Conservation (phyloP, 345 rosid species). For the Salix viminalis region DNA sequence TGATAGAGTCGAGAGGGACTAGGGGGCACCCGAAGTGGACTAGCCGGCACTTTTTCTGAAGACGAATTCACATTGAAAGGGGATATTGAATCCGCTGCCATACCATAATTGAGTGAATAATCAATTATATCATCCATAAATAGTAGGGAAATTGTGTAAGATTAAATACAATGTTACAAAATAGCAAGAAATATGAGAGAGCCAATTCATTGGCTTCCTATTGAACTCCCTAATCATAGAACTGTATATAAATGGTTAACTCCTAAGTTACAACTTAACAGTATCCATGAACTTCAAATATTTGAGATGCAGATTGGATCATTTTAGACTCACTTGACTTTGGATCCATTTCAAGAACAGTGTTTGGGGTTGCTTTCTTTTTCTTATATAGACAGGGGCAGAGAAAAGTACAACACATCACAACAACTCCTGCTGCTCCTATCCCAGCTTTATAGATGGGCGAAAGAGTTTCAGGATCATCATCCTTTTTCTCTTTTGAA, state of each 20-base stretch:
- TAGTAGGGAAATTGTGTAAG: background rate
- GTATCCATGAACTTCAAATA: background rate
- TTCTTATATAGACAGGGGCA: slow-evolving; percentile 59
- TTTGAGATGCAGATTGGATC: slow-evolving; percentile 1
- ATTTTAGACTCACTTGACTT: slow-evolving; percentile 54
- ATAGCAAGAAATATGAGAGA: background rate
- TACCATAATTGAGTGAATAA: slow-evolving; percentile 12
- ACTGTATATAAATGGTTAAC: background rate
- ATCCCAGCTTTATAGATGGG: slow-evolving; percentile 35
- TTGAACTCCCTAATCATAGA: slow-evolving; percentile 1
- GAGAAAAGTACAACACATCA: slow-evolving; percentile 46
- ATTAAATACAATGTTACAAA: background rate
- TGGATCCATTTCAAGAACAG: slow-evolving; percentile 52
- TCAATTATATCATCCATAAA: slow-evolving; percentile 1
- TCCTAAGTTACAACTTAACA: background rate
- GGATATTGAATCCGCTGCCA: slow-evolving; percentile 58
- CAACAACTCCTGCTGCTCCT: slow-evolving; percentile 49
- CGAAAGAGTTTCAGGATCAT: slow-evolving; percentile 2
- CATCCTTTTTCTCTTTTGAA: slow-evolving; percentile 7
- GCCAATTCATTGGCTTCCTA: background rate
- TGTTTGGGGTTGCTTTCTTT: slow-evolving; percentile 52
- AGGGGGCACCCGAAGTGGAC: slow-evolving; percentile 73
- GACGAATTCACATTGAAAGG: slow-evolving; percentile 46
- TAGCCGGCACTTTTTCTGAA: slow-evolving; percentile 61
- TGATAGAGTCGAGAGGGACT: slow-evolving; percentile 77